Evolutionary conservation across 768 basidiomycete genomes (phyloP).

Genomic region (Rhodotorula kratochvilovae): DNA sequence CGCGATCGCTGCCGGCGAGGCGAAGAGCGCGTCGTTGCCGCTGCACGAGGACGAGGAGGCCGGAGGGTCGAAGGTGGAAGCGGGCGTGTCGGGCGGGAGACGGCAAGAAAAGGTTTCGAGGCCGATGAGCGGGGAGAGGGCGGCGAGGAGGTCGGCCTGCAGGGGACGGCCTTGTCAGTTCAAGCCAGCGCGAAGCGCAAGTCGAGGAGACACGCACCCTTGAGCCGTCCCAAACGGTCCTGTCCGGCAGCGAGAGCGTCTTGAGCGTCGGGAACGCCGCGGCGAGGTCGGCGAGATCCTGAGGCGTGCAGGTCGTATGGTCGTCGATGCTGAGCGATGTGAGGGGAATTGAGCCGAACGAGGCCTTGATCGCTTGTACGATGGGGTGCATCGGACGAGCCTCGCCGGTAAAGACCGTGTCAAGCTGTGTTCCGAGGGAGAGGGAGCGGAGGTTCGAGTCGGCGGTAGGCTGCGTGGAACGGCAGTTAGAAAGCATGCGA

Average conservation of each 20-base stretch:
- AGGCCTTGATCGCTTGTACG: not conserved
- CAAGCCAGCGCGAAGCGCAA: no score
- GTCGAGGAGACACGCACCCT: not conserved
- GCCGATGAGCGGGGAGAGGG: not conserved
- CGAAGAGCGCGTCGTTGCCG: not conserved
- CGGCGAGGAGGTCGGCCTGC: not conserved
- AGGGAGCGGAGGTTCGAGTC: not conserved
- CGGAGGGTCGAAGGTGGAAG: not conserved
- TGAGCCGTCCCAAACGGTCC: conserved; percentile 1
- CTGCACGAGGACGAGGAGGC: not conserved
- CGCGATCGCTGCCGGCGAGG: not conserved
- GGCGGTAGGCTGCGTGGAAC: not conserved
- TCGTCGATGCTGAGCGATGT: not conserved
- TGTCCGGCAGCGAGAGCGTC: not conserved
- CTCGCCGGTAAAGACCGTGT: not conserved
- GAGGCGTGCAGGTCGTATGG: not conserved
- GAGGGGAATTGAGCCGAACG: not conserved
- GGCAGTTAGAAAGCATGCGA: no score
- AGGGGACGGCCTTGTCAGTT: not conserved
- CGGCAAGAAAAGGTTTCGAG: not conserved
- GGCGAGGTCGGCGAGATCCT: not conserved
- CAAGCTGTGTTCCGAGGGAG: not conserved
- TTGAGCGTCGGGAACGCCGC: not conserved
- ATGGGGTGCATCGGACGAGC: not conserved
- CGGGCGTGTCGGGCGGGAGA: not conserved